Evolutionary conservation across 768 basidiomycete species (phyloP).

Genomic region (Tylopilus plumbeoviolaceoides): DNA sequence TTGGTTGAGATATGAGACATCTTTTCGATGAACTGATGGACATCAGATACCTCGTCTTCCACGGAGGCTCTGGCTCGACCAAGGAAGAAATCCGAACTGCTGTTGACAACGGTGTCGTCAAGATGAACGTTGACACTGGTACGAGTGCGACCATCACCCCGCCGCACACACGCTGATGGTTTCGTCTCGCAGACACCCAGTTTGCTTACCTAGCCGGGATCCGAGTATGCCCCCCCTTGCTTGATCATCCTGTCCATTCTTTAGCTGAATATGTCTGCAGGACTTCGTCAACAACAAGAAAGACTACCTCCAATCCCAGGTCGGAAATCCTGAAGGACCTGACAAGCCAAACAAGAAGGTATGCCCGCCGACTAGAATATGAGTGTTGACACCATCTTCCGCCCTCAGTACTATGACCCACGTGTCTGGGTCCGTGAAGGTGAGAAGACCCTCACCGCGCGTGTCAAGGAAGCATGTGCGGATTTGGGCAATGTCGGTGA

Average conservation of each 20-base stretch:
- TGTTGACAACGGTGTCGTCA: slow-evolving; percentile 89
- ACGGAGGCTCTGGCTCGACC: slow-evolving; percentile 97
- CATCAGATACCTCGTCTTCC: slow-evolving; percentile 93
- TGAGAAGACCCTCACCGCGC: slow-evolving; percentile 83
- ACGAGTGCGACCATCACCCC: slow-evolving; percentile 1
- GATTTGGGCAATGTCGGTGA: slow-evolving; percentile 75
- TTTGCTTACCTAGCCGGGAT: slow-evolving; percentile 89
- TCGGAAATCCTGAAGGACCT: slow-evolving; percentile 94
- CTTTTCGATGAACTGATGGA: background rate
- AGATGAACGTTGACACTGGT: slow-evolving; percentile 98
- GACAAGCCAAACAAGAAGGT: slow-evolving; percentile 99
- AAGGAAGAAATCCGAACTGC: slow-evolving; percentile 94
- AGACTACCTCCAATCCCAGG: slow-evolving; percentile 85
- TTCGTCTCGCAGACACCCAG: slow-evolving; percentile 59
- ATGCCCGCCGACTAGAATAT: slow-evolving; percentile 1
- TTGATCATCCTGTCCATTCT: background rate
- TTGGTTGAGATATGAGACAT: background rate
- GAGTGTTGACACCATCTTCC: background rate
- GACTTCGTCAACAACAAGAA: slow-evolving; percentile 86
- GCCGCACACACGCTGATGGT: slow-evolving; percentile 2
- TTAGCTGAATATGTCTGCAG: slow-evolving; percentile 30
- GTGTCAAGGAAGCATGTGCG: slow-evolving; percentile 90
- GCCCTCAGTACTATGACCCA: slow-evolving; percentile 77
- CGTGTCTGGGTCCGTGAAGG: slow-evolving; percentile 99
- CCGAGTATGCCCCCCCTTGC: slow-evolving; percentile 46